Evolutionary conservation across 1,139 yeast species (phyloP).

Genomic region (Taphrina populina): DNA sequence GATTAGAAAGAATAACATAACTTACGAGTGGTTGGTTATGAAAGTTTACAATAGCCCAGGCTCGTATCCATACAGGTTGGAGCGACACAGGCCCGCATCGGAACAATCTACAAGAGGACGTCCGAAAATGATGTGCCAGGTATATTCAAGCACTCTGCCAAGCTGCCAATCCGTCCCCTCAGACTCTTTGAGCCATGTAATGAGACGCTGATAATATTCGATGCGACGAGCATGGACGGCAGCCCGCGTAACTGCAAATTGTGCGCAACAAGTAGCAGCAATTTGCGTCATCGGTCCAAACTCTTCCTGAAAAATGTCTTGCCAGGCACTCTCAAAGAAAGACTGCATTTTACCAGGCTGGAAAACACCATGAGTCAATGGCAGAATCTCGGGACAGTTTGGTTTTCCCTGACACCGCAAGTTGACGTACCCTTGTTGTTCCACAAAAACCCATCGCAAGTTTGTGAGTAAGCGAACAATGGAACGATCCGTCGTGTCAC

Average conservation of each 20-base stretch:
- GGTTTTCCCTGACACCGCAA: conserved; percentile 10
- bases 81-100: conserved; percentile 18
- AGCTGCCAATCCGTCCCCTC: conserved; percentile 7
- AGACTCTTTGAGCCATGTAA: conserved; percentile 5
- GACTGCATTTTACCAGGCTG: conserved; percentile 13
- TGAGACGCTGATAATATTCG: not conserved
- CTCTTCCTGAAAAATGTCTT: conserved; percentile 2
- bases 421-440: conserved; percentile 11
- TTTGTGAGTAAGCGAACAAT: conserved; percentile 1
- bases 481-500: conserved; percentile 14
- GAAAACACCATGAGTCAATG: not conserved
- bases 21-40: not conserved
- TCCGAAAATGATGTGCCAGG: conserved; percentile 31
- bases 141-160: conserved; percentile 20
- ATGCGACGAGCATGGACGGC: conserved; percentile 1
- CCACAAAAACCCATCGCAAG: conserved; percentile 7
- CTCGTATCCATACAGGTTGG: conserved; percentile 11
- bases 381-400: conserved; percentile 8
- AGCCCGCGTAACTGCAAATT: conserved; percentile 16
- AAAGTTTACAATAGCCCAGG: conserved; percentile 2
- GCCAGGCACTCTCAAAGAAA: conserved; percentile 17
- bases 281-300: conserved; percentile 10
- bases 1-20: not conserved
- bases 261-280: conserved; percentile 26
- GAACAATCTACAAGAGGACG: conserved; percentile 5